Evolutionary conservation across 257 asterid species (phyloP), one percentile per base, ranked within the genome.

Genomic region (Anisodus acutangulus): DNA sequence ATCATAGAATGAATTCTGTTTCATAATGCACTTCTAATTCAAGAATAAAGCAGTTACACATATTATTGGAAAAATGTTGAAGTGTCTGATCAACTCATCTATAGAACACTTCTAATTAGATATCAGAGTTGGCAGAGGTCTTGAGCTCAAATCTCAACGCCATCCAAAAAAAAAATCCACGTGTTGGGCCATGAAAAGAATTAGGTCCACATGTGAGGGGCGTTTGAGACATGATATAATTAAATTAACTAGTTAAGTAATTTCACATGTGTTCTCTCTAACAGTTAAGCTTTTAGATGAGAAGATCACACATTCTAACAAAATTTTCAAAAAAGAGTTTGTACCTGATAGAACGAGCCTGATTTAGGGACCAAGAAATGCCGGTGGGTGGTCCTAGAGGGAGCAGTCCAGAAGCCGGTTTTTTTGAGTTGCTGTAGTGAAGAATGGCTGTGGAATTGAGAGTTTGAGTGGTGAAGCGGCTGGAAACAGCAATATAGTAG

Each of bases 271-370:
- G 22, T 41, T 1, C 19, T 13, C 5, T 67, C 47, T 35, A 8
- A 69, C 7, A 17, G 9, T 70, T 43, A 17, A 70, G 22, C 6
- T 70, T 43, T 17, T 43, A 2, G 35, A 43, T 12, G 37, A 2
- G 31, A 41, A 41, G 26, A 8, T 69, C 43, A 49, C 0, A 6
- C 0, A 45, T n/a, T 47, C 10, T 3, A 71, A 3, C 10, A 72
- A 72, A 10, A 19, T 5, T 1, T 5, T 5, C 1, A 19, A 6
- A 3, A 22, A 26, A 16, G 41, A 13, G 3, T 41, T 26, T 4
- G 19, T 80, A 90, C 97, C 97, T 91, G 53, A 92, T 87, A 62
- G 95, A 90, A 35, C 92, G 94, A 62, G 93, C 97, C 63, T 95
- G 98, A 76, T 88, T 91, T 10, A 92, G 7, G 6, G 98, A 93